phyloP scores from a whole-genome alignment of 2,329 filamentous ascomycete genomes.

The Elsinoe ampelina region DNA sequence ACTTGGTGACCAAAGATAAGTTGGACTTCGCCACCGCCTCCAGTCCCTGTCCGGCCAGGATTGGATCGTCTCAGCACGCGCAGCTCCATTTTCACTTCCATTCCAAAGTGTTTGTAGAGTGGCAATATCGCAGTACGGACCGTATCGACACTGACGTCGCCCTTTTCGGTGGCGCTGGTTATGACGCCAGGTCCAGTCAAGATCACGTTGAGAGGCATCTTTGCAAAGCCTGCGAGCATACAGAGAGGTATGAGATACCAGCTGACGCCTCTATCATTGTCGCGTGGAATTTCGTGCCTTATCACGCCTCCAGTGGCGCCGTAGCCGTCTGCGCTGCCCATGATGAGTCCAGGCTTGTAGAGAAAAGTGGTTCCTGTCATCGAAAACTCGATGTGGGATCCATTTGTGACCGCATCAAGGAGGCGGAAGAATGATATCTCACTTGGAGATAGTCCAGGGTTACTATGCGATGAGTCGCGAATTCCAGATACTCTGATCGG shows the following conservation, averaged over 20 bases:
- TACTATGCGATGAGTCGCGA: conserved; percentile 72
- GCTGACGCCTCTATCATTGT: conserved; percentile 70
- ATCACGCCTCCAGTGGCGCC: conserved; percentile 69
- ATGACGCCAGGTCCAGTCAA: conserved; percentile 90
- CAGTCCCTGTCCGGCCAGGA: conserved; percentile 61
- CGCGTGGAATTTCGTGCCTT: conserved; percentile 67
- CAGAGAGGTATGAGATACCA: conserved; percentile 90
- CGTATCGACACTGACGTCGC: conserved; percentile 85
- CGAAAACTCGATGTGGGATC: conserved; percentile 87
- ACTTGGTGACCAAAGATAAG: conserved; percentile 89
- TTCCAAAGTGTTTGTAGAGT: conserved; percentile 82
- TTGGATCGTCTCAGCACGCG: conserved; percentile 73
- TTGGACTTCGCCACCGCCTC: conserved; percentile 88
- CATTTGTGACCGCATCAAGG: conserved; percentile 90
- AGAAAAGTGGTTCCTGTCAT: conserved; percentile 90
- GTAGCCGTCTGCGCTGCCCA: conserved; percentile 67
- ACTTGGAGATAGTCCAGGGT: conserved; percentile 80
- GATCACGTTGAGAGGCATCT: conserved; percentile 79
- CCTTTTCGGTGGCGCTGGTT: conserved; percentile 70
- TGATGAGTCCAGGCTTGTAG: conserved; percentile 87
- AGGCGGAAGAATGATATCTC: conserved; percentile 94
- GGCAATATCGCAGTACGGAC: conserved; percentile 89
- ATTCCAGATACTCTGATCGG: conserved; percentile 91
- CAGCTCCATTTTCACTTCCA: conserved; percentile 76
- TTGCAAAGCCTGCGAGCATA: conserved; percentile 84